These are phyloP conservation scores for Linnemannia zychae DNA, from an alignment of 192 early-diverging fungal genomes.

Conservation along the genomic window DNA sequence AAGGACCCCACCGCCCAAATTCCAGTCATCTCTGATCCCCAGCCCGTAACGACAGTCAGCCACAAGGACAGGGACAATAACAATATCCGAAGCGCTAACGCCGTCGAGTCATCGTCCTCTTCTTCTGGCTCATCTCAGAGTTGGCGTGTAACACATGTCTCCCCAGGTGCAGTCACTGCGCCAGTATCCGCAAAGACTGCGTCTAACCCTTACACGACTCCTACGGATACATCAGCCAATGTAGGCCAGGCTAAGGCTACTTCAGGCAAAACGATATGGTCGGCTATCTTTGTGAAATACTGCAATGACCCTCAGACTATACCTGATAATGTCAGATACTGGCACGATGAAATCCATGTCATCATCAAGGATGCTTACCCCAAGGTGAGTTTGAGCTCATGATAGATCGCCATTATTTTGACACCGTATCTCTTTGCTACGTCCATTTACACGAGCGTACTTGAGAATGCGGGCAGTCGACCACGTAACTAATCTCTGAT, in stretches of 20 bases:
- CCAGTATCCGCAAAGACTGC: background rate
- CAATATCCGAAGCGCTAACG: background rate
- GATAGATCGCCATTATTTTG: background rate
- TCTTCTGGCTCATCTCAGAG: background rate
- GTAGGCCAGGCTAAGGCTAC: too few relatives aligned
- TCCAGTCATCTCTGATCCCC: slow-evolving; percentile 9
- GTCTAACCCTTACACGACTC: background rate
- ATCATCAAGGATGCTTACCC: slow-evolving; percentile 69
- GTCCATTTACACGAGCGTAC: too few relatives aligned
- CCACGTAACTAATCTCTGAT: too few relatives aligned
- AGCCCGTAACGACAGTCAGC: background rate
- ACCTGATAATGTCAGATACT: slow-evolving; percentile 45
- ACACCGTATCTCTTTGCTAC: background rate
- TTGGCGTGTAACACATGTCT: background rate
- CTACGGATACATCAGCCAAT: background rate
- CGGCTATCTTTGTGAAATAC: slow-evolving; percentile 47
- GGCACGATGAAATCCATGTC: slow-evolving; percentile 60
- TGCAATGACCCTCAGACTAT: slow-evolving; percentile 57
- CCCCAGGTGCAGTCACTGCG: background rate
- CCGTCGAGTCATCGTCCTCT: background rate
- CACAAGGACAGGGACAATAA: background rate
- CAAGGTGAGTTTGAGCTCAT: slow-evolving; percentile 42
- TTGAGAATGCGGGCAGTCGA: too few relatives aligned
- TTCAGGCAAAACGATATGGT: background rate
- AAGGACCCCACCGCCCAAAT: slow-evolving; percentile 33